A percentile compares a stretch with the other conserved stretches of the same genome.
Conservation (phyloP, 352 stramenopile genomes). For the Pythium myriotylum region DNA sequence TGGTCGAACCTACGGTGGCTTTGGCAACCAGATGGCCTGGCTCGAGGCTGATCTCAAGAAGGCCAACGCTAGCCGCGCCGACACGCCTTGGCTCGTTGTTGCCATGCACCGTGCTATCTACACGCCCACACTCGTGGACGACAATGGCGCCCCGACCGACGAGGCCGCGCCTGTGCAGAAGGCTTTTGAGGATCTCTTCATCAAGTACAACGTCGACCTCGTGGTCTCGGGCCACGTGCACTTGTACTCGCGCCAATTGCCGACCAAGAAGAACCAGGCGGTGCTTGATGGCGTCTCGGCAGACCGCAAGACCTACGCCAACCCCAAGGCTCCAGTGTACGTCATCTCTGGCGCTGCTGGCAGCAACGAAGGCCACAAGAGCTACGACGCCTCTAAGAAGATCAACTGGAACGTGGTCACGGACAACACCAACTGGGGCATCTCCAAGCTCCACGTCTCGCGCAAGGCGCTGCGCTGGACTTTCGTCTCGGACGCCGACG, state of each 20-base stretch:
- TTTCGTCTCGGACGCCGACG: conserved; percentile 17
- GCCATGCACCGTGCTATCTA: conserved; percentile 61
- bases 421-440: conserved; percentile 20
- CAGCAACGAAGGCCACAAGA: conserved; percentile 24
- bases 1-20: conserved; percentile 26
- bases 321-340: conserved; percentile 53
- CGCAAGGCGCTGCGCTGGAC: conserved; percentile 19
- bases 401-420: conserved; percentile 23
- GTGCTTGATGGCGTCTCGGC: conserved; percentile 47
- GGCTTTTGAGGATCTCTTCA: conserved; percentile 59
- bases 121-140: conserved; percentile 34
- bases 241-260: conserved; percentile 53
- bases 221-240: conserved; percentile 55
- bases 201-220: conserved; percentile 65
- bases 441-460: conserved; percentile 25
- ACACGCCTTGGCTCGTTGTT: conserved; percentile 57
- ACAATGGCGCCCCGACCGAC: conserved; percentile 38
- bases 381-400: conserved; percentile 9
- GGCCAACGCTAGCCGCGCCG: conserved; percentile 44
- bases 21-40: conserved; percentile 50
- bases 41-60: conserved; percentile 54
- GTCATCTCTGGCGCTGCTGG: conserved; percentile 45
- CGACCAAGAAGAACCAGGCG: conserved; percentile 38
- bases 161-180: conserved; percentile 36
- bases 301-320: conserved; percentile 40